Base-by-base conservation (phyloP, 352 stramenopile genomes). In the Pythium dissimile region DNA sequence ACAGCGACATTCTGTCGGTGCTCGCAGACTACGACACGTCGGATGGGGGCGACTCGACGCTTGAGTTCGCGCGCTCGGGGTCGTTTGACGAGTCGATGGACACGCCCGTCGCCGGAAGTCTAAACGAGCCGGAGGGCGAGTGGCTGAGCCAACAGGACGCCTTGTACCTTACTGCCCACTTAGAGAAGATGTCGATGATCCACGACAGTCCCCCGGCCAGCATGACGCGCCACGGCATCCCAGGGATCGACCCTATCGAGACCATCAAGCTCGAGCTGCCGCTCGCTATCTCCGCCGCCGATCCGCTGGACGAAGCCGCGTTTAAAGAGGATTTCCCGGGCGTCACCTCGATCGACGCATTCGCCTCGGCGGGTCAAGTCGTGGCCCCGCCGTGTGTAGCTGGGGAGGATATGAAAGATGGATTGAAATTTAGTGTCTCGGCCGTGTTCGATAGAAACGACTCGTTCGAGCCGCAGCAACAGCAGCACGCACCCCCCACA, bases 1-100 rank as follows among this genome's bases (percentile, higher is more conserved):
- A 90, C 62, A 88, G 75, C 24, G 80, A 89, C 42, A 89, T 89
- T 60, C 63, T 89, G 18, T 89, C 80, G 6, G 73, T 89, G 3
- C 63, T 89, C 18, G 80, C 77, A 0, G 76, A 73, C 43, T 88
- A 84, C 34, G 57, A 64, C 18, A 48, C 54, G n/a, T 71, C 71
- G 12, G 77, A 88, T 23, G 43, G 71, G 8, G 62, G 37, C 2
- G 67, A 77, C 26, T 48, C 65, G 28, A 59, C 54, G 15, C 53
- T 64, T 1, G 62, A 69, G 28, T 13, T 64, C 24, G 21, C 44
- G 1, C 44, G 43, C 34, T 42, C 54, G 2, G 32, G 24, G 16
- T 55, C 44, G 23, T 49, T 52, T 20, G 55, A 48, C 23, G 44
- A 53, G 24, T 27, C 32, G 18, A 56, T 37, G 21, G 55, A 52